These are phyloP conservation scores for Ceratobasidium sp. DNA, from an alignment of 1,284 basidiomycete genomes.

Conservation along the genomic window DNA sequence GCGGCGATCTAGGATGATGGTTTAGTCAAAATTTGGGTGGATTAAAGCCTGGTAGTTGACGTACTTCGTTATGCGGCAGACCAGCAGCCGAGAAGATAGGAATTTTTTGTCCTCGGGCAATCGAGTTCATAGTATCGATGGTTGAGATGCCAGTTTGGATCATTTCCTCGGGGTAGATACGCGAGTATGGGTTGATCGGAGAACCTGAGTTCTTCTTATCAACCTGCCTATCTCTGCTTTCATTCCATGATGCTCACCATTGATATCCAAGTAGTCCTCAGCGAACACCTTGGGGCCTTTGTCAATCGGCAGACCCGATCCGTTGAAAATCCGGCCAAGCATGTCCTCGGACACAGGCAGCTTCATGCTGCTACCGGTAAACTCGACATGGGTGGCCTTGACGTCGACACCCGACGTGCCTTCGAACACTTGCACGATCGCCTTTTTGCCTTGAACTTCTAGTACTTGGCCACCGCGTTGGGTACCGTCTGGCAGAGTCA, in stretches of 20 bases:
- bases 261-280: slow-evolving; percentile 99
- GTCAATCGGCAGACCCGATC: slow-evolving; percentile 97
- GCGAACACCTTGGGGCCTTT: slow-evolving; percentile 99
- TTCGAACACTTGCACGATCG: slow-evolving; percentile 99
- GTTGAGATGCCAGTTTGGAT: slow-evolving; percentile 99
- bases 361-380: slow-evolving; percentile 98
- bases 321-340: slow-evolving; percentile 99
- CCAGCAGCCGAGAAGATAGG: slow-evolving; percentile 99
- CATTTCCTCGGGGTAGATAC: slow-evolving; percentile 99
- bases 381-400: slow-evolving; percentile 96
- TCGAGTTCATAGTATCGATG: slow-evolving; percentile 99
- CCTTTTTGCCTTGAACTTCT: slow-evolving; percentile 98
- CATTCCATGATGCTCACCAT: slow-evolving; percentile 65
- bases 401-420: slow-evolving; percentile 98
- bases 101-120: slow-evolving; percentile 99
- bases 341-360: slow-evolving; percentile 99
- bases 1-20: slow-evolving; percentile 84
- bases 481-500: slow-evolving; percentile 95
- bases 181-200: slow-evolving; percentile 98
- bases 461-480: slow-evolving; percentile 97
- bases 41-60: slow-evolving; percentile 40
- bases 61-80: slow-evolving; percentile 97
- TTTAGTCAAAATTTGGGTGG: background rate
- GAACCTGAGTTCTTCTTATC: slow-evolving; percentile 66
- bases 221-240: background rate